Base-by-base conservation (phyloP, 352 stramenopile species). In the Phytophthora chlamydospora region DNA sequence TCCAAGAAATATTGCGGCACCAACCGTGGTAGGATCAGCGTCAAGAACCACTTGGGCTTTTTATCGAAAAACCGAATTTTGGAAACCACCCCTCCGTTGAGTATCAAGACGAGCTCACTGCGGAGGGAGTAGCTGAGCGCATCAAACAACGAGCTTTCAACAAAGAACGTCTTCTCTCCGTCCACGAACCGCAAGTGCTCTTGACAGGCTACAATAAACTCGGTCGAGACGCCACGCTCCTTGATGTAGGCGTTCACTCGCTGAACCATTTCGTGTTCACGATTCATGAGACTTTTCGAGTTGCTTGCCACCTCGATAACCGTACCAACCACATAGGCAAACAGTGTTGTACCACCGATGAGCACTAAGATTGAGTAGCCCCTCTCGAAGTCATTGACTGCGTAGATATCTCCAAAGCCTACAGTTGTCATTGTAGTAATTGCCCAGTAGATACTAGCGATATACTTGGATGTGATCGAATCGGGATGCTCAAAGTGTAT, bases 391-490 rank as follows among this genome's bases (percentile, higher is more conserved):
- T 75, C 74, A 40, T 91, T 96, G 6, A 92, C 69, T 0, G 88
- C 79, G 17, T 71, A 77, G 13, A 97, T 85, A 52, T 97, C 87
- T 1, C 89, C 88, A 66, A 96, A 97, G 4, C 89, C 89, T 7
- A 96, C 86, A 0, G 88, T 96, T 16, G 80, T 85, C 83, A 96
- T 94, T 1, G 88, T 96, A 16, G 85, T 92, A 14, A 87, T 83
- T 0, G 87, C 86, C 88, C 88, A 95, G 52, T 95, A 95, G 10
- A 95, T 75, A 34, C 80, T 90, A 12, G 88, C 85, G 39, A 96
- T 79, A 68, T 95, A 96, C 47, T 83, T 82, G 2, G 82, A 90
- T 5, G 73, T 35, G 5, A 75, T 73, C 0, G 74, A 86, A 4
- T 89, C 48, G 0, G 70, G 75, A 16, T 89, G 45, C 52, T 92